Base-by-base conservation (phyloP, 352 stramenopile species). In the Globisporangium spiculum region DNA sequence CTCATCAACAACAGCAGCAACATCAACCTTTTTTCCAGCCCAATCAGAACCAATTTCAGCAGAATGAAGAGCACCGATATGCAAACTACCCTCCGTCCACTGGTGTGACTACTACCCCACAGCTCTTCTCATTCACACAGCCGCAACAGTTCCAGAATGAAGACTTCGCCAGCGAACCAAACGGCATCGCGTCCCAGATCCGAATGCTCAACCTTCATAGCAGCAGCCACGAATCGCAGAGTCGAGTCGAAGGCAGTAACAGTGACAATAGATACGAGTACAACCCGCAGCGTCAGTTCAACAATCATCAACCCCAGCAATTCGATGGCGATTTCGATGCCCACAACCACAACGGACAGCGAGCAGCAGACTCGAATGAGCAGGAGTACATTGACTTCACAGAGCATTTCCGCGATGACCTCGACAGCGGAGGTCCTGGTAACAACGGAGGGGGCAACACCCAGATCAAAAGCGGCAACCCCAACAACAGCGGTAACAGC, bases 361-460 rank as follows among this genome's bases (percentile, higher is more conserved):
- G 38, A 20, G 59, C 56, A 8, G 41, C 12, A 36, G 22, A 44
- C 12, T 46, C 56, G 60, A 66, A 60, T 36, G 54, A 79, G 9
- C 74, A 83, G 30, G 71, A 75, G 48, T 88, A 73, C 67, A 71
- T 86, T 14, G 80, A 85, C 66, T 87, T 87, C 56, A 71, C 77
- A 0, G 75, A 86, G 46, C 76, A 86, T 34, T 86, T 83, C 26
- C 59, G 67, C 16, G 74, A 77, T 22, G 78, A 88, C 8, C 60
- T 77, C 61, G 72, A 78, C n/a, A 60, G 50, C 27, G 63, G 30
- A 20, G 52, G 63, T 16, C 6, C n/a, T 14, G 26, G 20, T 14
- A 34, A 63, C 68, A 34, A 63, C 54, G 38, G 38, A 46, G 53
- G 54, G 2, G 58, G 46, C 34, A 76, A 73, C 32, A 5, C 48